These are phyloP conservation scores for Oryza officinalis DNA, from an alignment of 176 grass and related monocot species.

Conservation along the genomic window DNA sequence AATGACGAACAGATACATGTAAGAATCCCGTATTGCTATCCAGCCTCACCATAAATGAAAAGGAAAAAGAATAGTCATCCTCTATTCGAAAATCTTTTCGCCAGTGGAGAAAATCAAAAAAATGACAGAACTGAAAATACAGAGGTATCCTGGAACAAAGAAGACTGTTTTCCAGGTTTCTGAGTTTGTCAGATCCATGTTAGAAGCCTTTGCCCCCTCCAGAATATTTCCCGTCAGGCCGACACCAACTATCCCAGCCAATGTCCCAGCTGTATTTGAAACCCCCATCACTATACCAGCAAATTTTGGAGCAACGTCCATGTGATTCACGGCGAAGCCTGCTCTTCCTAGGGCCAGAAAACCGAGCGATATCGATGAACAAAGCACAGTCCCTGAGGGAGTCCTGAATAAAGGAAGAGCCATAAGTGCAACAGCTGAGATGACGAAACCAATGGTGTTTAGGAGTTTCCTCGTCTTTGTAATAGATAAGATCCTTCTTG, in stretches of 20 bases:
- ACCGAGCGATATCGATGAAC: conserved; percentile 67
- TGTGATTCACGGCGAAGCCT: conserved; percentile 85
- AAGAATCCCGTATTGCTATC: conserved; percentile 28
- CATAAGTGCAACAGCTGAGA: conserved; percentile 74
- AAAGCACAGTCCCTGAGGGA: conserved; percentile 55
- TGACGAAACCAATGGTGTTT: conserved; percentile 73
- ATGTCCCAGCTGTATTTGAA: conserved; percentile 78
- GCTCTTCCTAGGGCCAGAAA: conserved; percentile 76
- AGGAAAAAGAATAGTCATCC: conserved; percentile 29
- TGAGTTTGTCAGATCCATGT: conserved; percentile 61
- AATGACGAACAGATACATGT: conserved; percentile 25
- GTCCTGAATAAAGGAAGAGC: conserved; percentile 66
- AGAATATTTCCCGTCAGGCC: conserved; percentile 76
- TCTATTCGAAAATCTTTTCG: conserved; percentile 79
- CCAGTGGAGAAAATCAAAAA: conserved; percentile 77
- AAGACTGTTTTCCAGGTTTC: conserved; percentile 78
- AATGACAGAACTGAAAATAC: conserved; percentile 76
- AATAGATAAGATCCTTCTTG: conserved; percentile 67
- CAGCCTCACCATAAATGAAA: neutral
- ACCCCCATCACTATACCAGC: conserved; percentile 90
- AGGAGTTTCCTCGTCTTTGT: conserved; percentile 81
- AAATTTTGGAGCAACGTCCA: conserved; percentile 87
- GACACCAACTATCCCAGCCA: conserved; percentile 79
- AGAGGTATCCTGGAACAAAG: conserved; percentile 76
- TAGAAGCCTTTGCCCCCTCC: conserved; percentile 59